Evolutionary conservation across 352 stramenopile genomes (phyloP), one percentile per base, ranked within the genome.

Genomic region (Globisporangium perplexum): DNA sequence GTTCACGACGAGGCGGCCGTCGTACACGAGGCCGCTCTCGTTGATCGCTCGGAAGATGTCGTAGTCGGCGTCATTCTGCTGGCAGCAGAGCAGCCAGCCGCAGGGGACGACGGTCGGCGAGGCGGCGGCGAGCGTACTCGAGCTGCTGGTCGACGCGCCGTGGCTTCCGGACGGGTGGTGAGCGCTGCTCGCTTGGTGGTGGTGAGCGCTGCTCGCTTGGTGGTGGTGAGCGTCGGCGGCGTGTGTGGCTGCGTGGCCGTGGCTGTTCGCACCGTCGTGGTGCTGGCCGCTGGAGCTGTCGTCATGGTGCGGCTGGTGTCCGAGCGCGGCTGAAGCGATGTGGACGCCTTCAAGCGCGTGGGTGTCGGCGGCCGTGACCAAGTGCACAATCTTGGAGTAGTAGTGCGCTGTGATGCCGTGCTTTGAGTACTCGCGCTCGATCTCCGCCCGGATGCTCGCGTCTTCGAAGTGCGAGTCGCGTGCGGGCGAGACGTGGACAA

Each of bases 21-120:
- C 90, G 62, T 96, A 97, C 22, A 97, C 90, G 31, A 98, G 77
- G 7, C 90, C 91, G 52, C 78, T 88, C 44, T 95, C 85, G 61
- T 97, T 96, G 47, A 96, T 86, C 11, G 88, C 88, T 5, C 74
- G 74, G 60, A 97, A 98, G 1, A 96, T 64, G 64, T 96, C 88
- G 17, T 78, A 72, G 62, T 96, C 86, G 14, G 86, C 76, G 58
- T 97, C 89, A 42, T 83, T 85, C 23, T 90, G 74, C 53, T 89
- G 84, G 42, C 78, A 95, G 61, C 82, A 92, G 31, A 96, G 68
- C 35, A 97, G 45, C 65, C 91, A 81, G 3, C 66, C 59, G 48
- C 87, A 95, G 1, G 60, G 49, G 2, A 92, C 20, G 22, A 82
- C 43, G 12, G 51, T 62, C 30, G 47, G 47, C 22, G 35, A 0